Evolutionary conservation across 78 protist species (phyloP).

Genomic region (Polysphondylium violaceum): DNA sequence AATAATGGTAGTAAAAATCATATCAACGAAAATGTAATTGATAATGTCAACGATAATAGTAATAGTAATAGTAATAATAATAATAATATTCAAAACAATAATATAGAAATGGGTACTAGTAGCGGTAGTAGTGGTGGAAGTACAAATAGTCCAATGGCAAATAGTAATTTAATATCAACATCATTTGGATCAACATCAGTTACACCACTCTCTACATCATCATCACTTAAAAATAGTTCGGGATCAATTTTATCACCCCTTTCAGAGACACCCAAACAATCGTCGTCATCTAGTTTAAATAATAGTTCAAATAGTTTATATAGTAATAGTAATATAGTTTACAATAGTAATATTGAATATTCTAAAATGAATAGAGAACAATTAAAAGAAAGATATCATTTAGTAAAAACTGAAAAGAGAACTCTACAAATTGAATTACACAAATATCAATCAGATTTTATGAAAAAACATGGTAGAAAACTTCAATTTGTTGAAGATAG

Average conservation of each 20-base stretch:
- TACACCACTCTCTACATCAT: no score
- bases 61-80: neutral
- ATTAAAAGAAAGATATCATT: slow-evolving; percentile 29
- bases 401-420: slow-evolving; percentile 39
- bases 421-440: slow-evolving; percentile 46
- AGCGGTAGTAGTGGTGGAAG: neutral
- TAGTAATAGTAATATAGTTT: neutral
- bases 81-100: neutral
- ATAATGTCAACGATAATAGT: neutral
- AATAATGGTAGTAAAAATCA: neutral
- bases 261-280: no score
- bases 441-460: slow-evolving; percentile 63
- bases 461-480: slow-evolving; percentile 57
- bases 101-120: neutral
- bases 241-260: no score
- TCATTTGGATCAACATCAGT: no score
- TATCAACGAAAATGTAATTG: neutral
- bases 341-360: no score
- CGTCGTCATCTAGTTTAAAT: neutral
- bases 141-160: neutral
- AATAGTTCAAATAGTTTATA: neutral
- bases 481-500: slow-evolving; percentile 74
- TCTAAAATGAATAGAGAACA: neutral
- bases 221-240: no score
- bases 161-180: neutral